phyloP scores from a whole-genome alignment of 73 alveolate species.

The Tetrahymena borealis region DNA sequence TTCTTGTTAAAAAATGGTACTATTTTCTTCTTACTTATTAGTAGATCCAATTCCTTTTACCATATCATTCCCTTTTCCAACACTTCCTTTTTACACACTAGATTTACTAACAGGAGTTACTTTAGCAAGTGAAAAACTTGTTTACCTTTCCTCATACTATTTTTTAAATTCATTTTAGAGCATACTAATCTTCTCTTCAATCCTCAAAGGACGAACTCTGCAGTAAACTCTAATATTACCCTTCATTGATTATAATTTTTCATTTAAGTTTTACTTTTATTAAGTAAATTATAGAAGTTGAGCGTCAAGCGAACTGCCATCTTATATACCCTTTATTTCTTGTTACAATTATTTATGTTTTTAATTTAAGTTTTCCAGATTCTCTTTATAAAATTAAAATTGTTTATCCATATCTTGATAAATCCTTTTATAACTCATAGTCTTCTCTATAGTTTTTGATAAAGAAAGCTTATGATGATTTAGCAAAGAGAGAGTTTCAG shows the following conservation, averaged over 20 bases:
- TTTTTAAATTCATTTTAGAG: neutral
- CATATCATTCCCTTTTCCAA: neutral
- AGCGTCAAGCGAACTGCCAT: neutral
- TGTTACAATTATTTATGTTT: neutral
- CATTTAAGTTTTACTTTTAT: neutral
- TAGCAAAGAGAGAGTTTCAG: neutral
- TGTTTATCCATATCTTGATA: neutral
- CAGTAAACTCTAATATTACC: neutral
- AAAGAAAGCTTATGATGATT: neutral
- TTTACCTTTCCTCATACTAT: neutral
- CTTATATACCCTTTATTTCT: neutral
- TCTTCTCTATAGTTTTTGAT: neutral
- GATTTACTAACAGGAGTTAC: neutral
- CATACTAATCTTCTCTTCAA: neutral
- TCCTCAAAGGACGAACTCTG: neutral
- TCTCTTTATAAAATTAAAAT: neutral
- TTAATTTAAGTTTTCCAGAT: neutral
- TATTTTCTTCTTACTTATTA: neutral
- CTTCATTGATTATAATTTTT: neutral
- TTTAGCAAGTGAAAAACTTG: neutral
- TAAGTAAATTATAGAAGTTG: neutral
- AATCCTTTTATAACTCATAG: neutral
- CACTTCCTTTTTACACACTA: neutral
- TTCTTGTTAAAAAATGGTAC: neutral
- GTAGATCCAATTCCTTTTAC: neutral